Base-by-base conservation (phyloP, 179 eudicot species). In the Drosera spatulata region DNA sequence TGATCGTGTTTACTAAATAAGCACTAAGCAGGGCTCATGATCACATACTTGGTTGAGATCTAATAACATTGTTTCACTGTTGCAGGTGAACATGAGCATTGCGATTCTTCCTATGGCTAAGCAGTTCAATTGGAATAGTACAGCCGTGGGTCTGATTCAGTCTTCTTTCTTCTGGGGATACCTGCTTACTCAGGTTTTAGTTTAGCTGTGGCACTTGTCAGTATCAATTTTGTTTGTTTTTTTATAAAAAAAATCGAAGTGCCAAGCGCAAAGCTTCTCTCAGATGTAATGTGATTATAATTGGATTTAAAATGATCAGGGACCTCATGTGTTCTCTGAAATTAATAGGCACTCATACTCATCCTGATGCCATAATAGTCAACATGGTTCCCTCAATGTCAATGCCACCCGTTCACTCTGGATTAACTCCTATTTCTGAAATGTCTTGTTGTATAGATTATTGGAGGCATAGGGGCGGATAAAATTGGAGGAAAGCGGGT, bases 381-480 rank as follows among this genome's bases (percentile, higher is more conserved):
- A 22, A 22, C 33, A 22, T 22, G 33, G 33, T 22, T 22, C 33
- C 33, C 33, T 22, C 33, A 22, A 4, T 43, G 5, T 43, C 8
- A 7, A 43, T 7, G 33, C 33, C 13, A 39, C 40, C 13, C 40
- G 11, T 22, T 14, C 40, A 39, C 12, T 59, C 39, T 8, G 43
- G n/a, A 55, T 10, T 10, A 64, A 44, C 71, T 42, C 81, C 33
- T 22, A 22, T 22, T 0, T 22, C 0, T 22, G 33, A 22, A 22
- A 22, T 22, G 33, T 22, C 33, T 22, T 22, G 33, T 22, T 22
- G 33, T 22, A 22, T 22, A 93, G 99, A 64, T 93, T 61, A 93
- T 85, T 50, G 99, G 99, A 61, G 99, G 99, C 22, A 89, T 93
- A 56, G 89, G 97, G 99, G 99, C 99, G 38, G 99, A 93, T 67